A percentile compares a stretch with the other conserved stretches of the same genome.
Evolutionary conservation across 169 alveolate genomes (phyloP).

Genomic region (Cystoisospora suis): DNA sequence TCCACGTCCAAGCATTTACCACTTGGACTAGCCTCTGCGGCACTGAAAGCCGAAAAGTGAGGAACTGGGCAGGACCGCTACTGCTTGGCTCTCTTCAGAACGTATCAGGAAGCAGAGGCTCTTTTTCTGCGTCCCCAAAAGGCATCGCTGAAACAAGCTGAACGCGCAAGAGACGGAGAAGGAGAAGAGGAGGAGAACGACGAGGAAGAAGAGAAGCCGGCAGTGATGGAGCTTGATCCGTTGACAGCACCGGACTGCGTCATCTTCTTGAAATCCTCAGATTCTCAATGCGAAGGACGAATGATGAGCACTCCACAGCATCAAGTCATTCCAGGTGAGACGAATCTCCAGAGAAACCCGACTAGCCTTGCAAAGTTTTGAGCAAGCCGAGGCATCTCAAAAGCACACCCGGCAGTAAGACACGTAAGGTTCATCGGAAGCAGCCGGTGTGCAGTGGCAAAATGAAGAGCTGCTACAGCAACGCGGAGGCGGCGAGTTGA

Average conservation of each 20-base stretch:
- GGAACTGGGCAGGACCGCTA: no score
- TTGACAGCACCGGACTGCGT: slow-evolving; percentile 27
- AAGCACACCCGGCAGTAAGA: neutral
- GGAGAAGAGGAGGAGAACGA: neutral
- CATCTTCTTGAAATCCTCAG: neutral
- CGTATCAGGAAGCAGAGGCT: neutral
- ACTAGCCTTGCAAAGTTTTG: no score
- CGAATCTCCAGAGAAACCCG: neutral
- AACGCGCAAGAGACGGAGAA: neutral
- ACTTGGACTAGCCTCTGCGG: no score
- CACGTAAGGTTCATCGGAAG: no score
- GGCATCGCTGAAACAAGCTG: neutral
- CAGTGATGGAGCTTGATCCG: slow-evolving; percentile 21
- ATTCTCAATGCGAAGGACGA: neutral
- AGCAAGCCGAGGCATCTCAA: no score
- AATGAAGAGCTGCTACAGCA: no score
- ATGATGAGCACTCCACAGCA: slow-evolving; percentile 12
- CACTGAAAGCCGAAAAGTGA: no score
- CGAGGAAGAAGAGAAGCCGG: neutral
- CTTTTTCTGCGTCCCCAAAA: neutral
- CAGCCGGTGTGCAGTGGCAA: no score
- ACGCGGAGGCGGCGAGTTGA: no score
- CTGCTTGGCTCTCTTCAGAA: neutral
- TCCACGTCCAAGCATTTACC: no score
- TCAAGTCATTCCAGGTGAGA: slow-evolving; percentile 31